Percentiles rank a stretch among this genome's conserved stretches.
Conservation (phyloP, 2,329 filamentous ascomycete species). For the Penicillium hesseltinei region DNA sequence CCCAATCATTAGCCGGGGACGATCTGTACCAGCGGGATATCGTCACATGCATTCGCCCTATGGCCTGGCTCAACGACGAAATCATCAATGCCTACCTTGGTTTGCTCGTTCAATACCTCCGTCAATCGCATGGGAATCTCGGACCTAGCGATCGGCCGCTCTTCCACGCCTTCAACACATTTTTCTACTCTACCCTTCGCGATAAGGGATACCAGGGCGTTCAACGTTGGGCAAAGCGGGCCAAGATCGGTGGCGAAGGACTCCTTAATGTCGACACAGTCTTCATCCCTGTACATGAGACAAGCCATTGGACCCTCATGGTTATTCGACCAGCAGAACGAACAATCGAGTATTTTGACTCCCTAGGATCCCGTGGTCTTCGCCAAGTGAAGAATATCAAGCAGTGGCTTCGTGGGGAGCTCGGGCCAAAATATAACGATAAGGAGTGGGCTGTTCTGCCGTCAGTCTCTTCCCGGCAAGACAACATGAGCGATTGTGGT, state of each 20-base stretch:
- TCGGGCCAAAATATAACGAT: conserved; percentile 41
- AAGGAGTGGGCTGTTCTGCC: conserved; percentile 45
- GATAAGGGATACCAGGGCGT: conserved; percentile 43
- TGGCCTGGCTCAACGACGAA: conserved; percentile 48
- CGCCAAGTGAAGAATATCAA: conserved; percentile 39
- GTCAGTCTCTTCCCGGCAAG: conserved; percentile 44
- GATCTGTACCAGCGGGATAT: conserved; percentile 38
- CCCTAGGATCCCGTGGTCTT: conserved; percentile 36
- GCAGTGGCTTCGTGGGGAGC: conserved; percentile 44
- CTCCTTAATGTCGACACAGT: conserved; percentile 48
- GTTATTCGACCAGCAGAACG: conserved; percentile 44
- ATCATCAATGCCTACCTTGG: conserved; percentile 47
- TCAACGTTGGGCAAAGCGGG: conserved; percentile 45
- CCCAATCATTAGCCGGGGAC: conserved; percentile 36
- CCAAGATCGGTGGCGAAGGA: conserved; percentile 47
- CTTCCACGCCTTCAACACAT: conserved; percentile 46
- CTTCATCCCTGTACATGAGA: conserved; percentile 49
- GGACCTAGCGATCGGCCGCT: conserved; percentile 37
- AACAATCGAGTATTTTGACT: conserved; percentile 51
- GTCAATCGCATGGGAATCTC: conserved; percentile 32
- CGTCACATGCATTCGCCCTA: conserved; percentile 34
- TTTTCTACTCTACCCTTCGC: conserved; percentile 45
- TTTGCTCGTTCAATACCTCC: conserved; percentile 42
- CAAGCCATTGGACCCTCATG: conserved; percentile 49
- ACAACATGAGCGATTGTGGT: conserved; percentile 51